Evolutionary conservation across 345 rosid genomes (phyloP).

Genomic region (Crucihimalaya himalaica): DNA sequence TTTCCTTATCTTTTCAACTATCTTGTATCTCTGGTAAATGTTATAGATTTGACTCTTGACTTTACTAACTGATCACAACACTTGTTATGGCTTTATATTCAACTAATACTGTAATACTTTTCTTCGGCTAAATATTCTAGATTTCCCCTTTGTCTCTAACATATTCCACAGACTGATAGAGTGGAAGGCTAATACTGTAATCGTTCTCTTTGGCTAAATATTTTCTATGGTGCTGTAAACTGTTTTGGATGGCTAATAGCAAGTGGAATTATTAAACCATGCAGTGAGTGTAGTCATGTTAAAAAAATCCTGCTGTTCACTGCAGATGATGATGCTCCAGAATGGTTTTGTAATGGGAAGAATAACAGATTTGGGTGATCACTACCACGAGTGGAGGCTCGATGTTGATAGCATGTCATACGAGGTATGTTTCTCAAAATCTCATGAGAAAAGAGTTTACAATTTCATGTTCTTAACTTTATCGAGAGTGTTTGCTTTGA

Average conservation of each 20-base stretch:
- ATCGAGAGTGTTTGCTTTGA: constrained; percentile 6
- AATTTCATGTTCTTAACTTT: constrained; percentile 3
- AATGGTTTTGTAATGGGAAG: constrained; percentile 46
- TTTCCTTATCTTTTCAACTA: not conserved
- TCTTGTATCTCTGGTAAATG: constrained; percentile 4
- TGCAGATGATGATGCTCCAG: constrained; percentile 46
- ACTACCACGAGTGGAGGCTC: constrained; percentile 45
- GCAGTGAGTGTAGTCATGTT: constrained; percentile 11
- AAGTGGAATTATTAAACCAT: constrained; percentile 12
- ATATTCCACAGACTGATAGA: not conserved
- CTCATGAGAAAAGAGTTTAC: not conserved
- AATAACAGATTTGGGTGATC: constrained; percentile 36
- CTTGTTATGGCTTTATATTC: constrained; percentile 3
- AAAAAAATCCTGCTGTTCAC: not conserved
- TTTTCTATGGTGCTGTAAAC: not conserved
- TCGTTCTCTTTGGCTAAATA: not conserved
- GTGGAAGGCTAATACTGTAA: not conserved
- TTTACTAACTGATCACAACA: not conserved
- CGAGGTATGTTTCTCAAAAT: constrained; percentile 41
- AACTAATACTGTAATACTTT: not conserved
- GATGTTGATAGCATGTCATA: constrained; percentile 52
- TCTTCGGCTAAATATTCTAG: not conserved
- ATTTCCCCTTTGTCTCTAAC: not conserved
- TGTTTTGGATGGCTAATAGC: constrained; percentile 9
- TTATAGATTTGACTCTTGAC: not conserved